Evolutionary conservation across 805 yeast species (phyloP).

Genomic region (Limtongozyma cylindracea): DNA sequence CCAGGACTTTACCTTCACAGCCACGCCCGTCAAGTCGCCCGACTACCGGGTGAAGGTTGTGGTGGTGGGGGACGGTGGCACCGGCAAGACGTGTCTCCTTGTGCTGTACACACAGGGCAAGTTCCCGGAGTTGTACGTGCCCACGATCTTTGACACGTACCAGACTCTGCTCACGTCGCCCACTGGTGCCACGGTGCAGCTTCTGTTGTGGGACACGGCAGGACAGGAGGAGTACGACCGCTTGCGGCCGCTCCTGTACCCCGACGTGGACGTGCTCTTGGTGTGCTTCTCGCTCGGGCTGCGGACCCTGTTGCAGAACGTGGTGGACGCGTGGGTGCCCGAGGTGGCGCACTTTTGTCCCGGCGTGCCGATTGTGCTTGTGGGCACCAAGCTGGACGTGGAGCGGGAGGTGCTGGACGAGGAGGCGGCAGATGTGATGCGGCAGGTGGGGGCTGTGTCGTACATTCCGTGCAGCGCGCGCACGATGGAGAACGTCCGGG

Average conservation of each 20-base stretch:
- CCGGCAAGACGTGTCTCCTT: conserved; percentile 70
- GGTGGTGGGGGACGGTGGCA: conserved; percentile 75
- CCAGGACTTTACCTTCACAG: too few species aligned
- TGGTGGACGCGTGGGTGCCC: conserved; percentile 68
- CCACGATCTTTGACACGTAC: conserved; percentile 67
- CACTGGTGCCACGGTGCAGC: conserved; percentile 59
- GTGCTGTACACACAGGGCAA: conserved; percentile 41
- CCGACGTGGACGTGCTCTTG: conserved; percentile 52
- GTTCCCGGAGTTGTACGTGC: conserved; percentile 53
- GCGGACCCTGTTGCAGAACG: conserved; percentile 38
- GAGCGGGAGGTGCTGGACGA: conserved; percentile 12
- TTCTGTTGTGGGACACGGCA: conserved; percentile 77
- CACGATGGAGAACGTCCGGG: conserved; percentile 33
- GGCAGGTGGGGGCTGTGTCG: conserved; percentile 36
- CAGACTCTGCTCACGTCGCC: conserved; percentile 34
- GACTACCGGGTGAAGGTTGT: conserved; percentile 27
- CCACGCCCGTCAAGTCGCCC: conserved; percentile 3
- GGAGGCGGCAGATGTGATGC: conserved; percentile 25
- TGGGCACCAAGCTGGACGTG: conserved; percentile 66
- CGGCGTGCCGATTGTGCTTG: conserved; percentile 47
- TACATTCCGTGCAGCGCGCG: conserved; percentile 69
- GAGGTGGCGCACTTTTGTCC: conserved; percentile 72
- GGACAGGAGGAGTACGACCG: conserved; percentile 78
- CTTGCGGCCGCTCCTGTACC: conserved; percentile 52
- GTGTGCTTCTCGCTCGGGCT: conserved; percentile 54